Percentiles rank a stretch among this genome's conserved stretches.
phyloP scores from a whole-genome alignment of 192 early-diverging fungal species.

The Coemansia sp. region DNA sequence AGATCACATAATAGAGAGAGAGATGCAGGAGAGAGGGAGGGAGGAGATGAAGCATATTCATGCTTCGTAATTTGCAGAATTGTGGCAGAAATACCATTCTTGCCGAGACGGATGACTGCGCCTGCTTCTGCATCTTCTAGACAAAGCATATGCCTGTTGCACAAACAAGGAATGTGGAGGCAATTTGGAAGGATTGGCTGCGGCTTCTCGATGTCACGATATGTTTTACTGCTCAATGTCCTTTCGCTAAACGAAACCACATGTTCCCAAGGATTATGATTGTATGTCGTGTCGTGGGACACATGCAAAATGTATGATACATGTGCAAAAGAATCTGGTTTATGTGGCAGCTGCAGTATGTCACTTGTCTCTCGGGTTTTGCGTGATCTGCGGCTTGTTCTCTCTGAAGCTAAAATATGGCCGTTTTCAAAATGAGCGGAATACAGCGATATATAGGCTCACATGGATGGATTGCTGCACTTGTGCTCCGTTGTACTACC shows the following conservation, averaged over 20 bases:
- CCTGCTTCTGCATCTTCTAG: conserved; percentile 7
- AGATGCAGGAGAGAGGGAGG: not conserved
- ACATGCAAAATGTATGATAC: not conserved
- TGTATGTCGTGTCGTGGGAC: not conserved
- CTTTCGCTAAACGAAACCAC: not conserved
- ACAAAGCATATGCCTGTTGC: not conserved
- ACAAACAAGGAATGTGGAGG: conserved; percentile 1
- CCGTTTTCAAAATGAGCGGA: not conserved
- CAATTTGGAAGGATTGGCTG: conserved; percentile 3
- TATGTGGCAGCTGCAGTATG: not conserved
- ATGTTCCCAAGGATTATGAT: no score
- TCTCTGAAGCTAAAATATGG: not conserved
- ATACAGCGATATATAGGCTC: not conserved
- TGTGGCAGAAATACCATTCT: conserved; percentile 6
- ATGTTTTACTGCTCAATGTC: not conserved
- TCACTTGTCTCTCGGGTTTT: not conserved
- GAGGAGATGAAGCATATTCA: not conserved
- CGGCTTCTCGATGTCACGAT: conserved; percentile 5
- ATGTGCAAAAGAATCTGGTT: not conserved
- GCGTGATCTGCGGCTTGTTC: not conserved
- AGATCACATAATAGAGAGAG: not conserved
- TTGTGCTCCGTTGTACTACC: not conserved
- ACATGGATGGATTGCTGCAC: not conserved
- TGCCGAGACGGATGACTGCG: conserved; percentile 6
- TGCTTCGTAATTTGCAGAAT: conserved; percentile 9